Conservation (phyloP, 164 flowering plant species). For the Liquidambar formosana region DNA sequence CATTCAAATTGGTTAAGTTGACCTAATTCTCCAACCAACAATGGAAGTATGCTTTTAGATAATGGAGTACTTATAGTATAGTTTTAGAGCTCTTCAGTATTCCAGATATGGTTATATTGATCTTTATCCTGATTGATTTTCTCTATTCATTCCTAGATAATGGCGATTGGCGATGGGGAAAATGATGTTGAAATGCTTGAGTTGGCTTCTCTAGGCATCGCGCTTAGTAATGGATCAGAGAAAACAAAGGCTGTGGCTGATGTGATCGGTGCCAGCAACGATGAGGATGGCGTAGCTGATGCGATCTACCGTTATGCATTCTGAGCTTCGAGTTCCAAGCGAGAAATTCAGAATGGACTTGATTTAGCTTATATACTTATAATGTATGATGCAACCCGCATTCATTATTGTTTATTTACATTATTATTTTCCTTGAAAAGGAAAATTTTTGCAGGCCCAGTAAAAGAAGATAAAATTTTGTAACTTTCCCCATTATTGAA, state of each 20-base stretch:
- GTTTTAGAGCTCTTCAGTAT: no score
- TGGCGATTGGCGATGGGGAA: slow-evolving; percentile 98
- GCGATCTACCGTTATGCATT: slow-evolving; percentile 93
- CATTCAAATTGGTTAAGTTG: not conserved
- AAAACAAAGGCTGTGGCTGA: slow-evolving; percentile 85
- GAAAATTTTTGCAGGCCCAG: not conserved
- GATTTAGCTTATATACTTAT: not conserved
- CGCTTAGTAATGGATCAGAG: slow-evolving; percentile 86
- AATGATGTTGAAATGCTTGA: slow-evolving; percentile 95
- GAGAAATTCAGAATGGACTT: not conserved
- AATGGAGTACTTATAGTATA: not conserved
- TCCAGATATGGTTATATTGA: no score
- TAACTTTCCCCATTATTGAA: not conserved
- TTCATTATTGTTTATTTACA: not conserved
- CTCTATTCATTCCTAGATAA: slow-evolving; percentile 41
- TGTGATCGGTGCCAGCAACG: slow-evolving; percentile 75
- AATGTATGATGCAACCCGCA: not conserved
- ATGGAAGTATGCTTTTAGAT: not conserved
- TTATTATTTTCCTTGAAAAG: not conserved
- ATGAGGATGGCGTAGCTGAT: slow-evolving; percentile 97
- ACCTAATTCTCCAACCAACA: not conserved
- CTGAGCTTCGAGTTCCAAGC: slow-evolving; percentile 28
- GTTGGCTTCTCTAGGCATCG: slow-evolving; percentile 82
- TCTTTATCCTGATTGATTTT: not conserved
- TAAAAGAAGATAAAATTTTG: not conserved